Evolutionary conservation across 2,329 filamentous ascomycete species (phyloP).

Genomic region (Rutstroemia sp.): DNA sequence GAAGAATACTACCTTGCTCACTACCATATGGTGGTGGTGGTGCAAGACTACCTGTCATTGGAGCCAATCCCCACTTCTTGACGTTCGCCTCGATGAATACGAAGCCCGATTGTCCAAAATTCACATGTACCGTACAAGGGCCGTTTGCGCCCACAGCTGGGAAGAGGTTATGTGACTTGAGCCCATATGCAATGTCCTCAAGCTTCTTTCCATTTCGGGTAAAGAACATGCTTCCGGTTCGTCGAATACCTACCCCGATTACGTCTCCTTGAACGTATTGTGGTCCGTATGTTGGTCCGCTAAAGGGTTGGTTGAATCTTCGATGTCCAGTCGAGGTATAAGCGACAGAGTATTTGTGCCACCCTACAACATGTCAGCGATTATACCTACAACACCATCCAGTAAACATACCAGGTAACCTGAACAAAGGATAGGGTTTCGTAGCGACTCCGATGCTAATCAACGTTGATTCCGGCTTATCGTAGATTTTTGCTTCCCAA

Average conservation of each 20-base stretch:
- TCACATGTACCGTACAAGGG: conserved; percentile 87
- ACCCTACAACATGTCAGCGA: conserved; percentile 46
- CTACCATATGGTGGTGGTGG: conserved; percentile 95
- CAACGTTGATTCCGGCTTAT: conserved; percentile 83
- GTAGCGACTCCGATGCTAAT: conserved; percentile 92
- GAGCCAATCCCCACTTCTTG: conserved; percentile 98
- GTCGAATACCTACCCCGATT: conserved; percentile 87
- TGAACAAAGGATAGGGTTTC: conserved; percentile 92
- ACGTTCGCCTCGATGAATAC: conserved; percentile 99
- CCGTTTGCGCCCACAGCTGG: conserved; percentile 95
- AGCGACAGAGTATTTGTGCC: conserved; percentile 85
- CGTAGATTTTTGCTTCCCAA: conserved; percentile 98
- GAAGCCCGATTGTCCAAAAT: conserved; percentile 95
- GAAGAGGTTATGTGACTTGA: conserved; percentile 96
- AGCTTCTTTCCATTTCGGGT: conserved; percentile 97
- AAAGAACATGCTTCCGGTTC: conserved; percentile 94
- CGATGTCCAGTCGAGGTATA: conserved; percentile 85
- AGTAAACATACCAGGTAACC: conserved; percentile 68
- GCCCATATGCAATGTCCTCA: conserved; percentile 85
- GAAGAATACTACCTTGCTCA: conserved; percentile 90
- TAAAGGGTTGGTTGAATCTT: conserved; percentile 89
- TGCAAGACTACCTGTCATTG: conserved; percentile 89
- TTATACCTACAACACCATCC: not conserved
- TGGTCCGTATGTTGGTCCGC: conserved; percentile 70
- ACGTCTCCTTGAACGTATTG: conserved; percentile 89